phyloP scores from a whole-genome alignment of 192 early-diverging fungal species.

The Coemansia sp. region DNA sequence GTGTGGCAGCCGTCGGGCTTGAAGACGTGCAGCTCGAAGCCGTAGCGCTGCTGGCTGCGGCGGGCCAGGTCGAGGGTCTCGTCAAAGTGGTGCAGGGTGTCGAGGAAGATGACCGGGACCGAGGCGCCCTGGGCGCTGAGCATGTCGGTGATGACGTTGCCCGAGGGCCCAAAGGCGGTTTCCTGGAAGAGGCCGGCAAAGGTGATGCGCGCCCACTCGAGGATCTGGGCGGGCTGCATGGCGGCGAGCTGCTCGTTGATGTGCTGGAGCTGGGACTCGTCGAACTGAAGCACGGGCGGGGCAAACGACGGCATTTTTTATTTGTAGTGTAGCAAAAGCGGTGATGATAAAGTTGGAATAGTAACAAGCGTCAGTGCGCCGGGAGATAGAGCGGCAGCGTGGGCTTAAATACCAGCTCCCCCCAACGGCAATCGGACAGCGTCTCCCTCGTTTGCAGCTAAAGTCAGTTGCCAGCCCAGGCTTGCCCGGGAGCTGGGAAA shows the following conservation, averaged over 20 bases:
- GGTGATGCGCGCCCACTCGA: slow-evolving; percentile 81
- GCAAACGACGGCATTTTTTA: slow-evolving; percentile 35
- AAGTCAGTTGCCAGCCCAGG: too few species aligned
- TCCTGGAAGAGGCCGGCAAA: slow-evolving; percentile 84
- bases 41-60: slow-evolving; percentile 64
- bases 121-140: slow-evolving; percentile 65
- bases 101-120: slow-evolving; percentile 78
- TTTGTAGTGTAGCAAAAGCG: background rate
- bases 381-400: too few species aligned
- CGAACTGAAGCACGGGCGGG: slow-evolving; percentile 35
- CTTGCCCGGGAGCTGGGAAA: too few species aligned
- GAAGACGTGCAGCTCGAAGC: slow-evolving; percentile 66
- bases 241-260: slow-evolving; percentile 70
- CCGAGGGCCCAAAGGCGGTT: slow-evolving; percentile 91
- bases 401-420: too few species aligned
- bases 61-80: slow-evolving; percentile 82
- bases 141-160: slow-evolving; percentile 84
- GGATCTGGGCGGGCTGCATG: slow-evolving; percentile 71
- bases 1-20: slow-evolving; percentile 63
- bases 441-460: too few species aligned
- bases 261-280: slow-evolving; percentile 56
- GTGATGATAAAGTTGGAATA: background rate
- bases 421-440: too few species aligned
- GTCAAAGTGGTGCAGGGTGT: slow-evolving; percentile 92
- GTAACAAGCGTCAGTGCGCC: too few species aligned